Evolutionary conservation across 495 filamentous ascomycete species (phyloP).

Genomic region (Penicillium pulvis): DNA sequence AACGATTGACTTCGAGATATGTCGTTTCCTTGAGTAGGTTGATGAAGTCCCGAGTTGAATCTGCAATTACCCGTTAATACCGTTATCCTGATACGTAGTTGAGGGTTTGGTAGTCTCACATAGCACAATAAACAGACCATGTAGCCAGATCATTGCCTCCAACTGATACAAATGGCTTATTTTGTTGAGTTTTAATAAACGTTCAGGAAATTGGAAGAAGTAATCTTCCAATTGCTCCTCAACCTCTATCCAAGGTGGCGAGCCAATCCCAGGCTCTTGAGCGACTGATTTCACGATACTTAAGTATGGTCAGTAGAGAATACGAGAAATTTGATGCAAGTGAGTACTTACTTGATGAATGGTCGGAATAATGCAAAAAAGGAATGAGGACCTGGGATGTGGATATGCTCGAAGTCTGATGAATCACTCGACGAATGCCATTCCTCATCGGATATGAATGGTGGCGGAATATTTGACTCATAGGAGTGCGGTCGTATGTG

Average conservation of each 20-base stretch:
- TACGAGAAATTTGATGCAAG: background rate
- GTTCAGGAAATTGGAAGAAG: slow-evolving; percentile 3
- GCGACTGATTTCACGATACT: background rate
- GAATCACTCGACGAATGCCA: background rate
- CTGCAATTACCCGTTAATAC: background rate
- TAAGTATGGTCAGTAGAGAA: background rate
- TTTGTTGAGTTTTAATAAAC: background rate
- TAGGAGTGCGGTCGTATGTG: background rate
- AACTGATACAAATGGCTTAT: background rate
- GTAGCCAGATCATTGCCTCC: slow-evolving; percentile 2
- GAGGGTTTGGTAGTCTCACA: background rate
- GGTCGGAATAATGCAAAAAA: background rate
- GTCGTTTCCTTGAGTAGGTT: background rate
- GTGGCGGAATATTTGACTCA: background rate
- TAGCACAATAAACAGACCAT: background rate
- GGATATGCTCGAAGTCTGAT: background rate
- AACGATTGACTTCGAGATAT: background rate
- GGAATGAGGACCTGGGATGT: background rate
- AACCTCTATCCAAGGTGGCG: background rate
- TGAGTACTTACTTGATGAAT: background rate
- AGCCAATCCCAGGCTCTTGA: background rate
- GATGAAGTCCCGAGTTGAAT: background rate
- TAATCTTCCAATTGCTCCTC: background rate
- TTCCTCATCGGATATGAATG: slow-evolving; percentile 1
- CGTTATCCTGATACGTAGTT: background rate